Percentiles rank a stretch among this genome's conserved stretches.
Evolutionary conservation across 2,329 filamentous ascomycete species (phyloP).

Genomic region (Zymoseptoria ardabiliae): DNA sequence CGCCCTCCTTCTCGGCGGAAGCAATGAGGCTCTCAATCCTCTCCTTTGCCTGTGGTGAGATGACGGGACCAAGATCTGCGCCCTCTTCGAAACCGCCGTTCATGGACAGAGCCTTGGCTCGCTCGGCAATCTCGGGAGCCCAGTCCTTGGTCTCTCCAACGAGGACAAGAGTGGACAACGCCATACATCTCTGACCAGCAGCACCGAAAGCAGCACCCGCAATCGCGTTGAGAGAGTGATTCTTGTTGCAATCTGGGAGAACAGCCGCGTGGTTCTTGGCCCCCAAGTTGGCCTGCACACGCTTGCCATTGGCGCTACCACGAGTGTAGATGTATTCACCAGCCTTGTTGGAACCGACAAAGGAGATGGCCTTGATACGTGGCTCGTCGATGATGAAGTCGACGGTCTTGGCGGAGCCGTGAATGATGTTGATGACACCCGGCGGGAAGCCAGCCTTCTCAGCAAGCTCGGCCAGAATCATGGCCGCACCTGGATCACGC

Average conservation of each 20-base stretch:
- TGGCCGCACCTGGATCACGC: conserved; percentile 73
- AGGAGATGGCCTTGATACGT: conserved; percentile 77
- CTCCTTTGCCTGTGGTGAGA: conserved; percentile 69
- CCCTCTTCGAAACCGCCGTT: conserved; percentile 76
- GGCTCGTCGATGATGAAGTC: conserved; percentile 83
- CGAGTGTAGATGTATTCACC: conserved; percentile 79
- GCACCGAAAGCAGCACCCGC: conserved; percentile 78
- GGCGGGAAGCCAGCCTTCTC: conserved; percentile 74
- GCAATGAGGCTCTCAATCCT: conserved; percentile 70
- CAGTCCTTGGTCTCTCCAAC: conserved; percentile 80
- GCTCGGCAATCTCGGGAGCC: conserved; percentile 69
- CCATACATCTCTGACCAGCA: conserved; percentile 82
- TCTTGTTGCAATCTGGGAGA: conserved; percentile 82
- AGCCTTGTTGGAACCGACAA: conserved; percentile 80
- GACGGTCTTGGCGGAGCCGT: conserved; percentile 72
- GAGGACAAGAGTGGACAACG: conserved; percentile 73
- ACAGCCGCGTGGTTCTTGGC: conserved; percentile 85
- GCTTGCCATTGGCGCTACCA: conserved; percentile 77
- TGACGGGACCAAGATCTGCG: conserved; percentile 74
- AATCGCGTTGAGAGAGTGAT: conserved; percentile 78
- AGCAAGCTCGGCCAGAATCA: conserved; percentile 76
- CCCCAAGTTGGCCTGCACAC: conserved; percentile 78
- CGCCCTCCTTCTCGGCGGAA: conserved; percentile 71
- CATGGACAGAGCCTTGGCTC: conserved; percentile 64
- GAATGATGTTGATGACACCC: conserved; percentile 76